Base-by-base conservation (phyloP, 1,139 yeast genomes). In the Protomyces macrosporus region DNA sequence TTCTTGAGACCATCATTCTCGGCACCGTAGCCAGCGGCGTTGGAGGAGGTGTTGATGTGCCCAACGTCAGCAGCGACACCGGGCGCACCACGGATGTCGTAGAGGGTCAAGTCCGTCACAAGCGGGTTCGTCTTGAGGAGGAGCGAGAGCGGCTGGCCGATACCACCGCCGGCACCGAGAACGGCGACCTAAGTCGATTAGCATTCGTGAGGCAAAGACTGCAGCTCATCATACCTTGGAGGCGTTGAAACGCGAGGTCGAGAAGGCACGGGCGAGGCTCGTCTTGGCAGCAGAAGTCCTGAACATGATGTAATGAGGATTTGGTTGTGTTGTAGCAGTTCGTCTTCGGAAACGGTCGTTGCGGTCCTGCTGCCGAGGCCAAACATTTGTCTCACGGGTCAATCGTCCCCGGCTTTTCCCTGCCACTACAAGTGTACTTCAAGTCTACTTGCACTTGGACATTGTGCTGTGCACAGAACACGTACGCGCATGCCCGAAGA, bases 111-210 rank as follows among this genome's bases (percentile, higher is more conserved):
- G 73, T 87, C 87, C 63, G 93, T 85, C 68, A 93, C 95, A 75
- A 88, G 84, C 72, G 83, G 85, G 83, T 91, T 90, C 73, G 89
- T 82, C 81, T 93, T 93, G 78, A 91, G 80, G 73, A 93, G 82
- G 70, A 93, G 82, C 57, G 98, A 91, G 73, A 93, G 81, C 69
- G 98, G 98, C 82, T 93, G 98, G 71, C 98, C 98, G 76, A 93
- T 93, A 79, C 98, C 98, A 78, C 98, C 71, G 50, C 68, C 70
- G 34, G 71, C 71, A 59, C 71, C 70, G 58, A 74, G 74, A 48
- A 74, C 75, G 55, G 74, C 74, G 50, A 74, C 76, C 73, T 74
- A 72, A 10, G 4, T 1, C 7, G 2, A 14, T 34, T 30, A 50
- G 53, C 35, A 10, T 5, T n/a, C 14, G 12, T 34, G 16, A 35